Evolutionary conservation across 306 rosid species (phyloP).

Genomic region (Fragaria ananassa): DNA sequence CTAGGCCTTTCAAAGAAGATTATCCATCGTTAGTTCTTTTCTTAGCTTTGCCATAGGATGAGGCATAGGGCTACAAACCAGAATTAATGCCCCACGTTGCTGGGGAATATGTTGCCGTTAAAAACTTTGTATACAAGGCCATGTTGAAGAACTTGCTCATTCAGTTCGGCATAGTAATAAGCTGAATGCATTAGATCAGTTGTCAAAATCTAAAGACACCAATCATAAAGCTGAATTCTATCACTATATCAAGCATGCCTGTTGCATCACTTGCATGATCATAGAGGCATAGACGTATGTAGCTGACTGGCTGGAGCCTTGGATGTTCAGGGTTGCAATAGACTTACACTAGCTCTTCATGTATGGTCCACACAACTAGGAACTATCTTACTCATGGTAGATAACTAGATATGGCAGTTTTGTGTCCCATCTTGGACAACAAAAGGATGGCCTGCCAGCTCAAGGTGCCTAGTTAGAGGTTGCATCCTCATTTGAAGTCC

Average conservation of each 20-base stretch:
- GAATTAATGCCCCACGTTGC: no score
- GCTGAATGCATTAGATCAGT: no score
- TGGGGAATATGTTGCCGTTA: no score
- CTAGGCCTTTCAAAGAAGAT: no score
- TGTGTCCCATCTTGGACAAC: slow-evolving; percentile 7
- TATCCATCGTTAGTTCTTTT: no score
- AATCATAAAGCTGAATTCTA: neutral
- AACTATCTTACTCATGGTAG: neutral
- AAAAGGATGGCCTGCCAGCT: slow-evolving; percentile 40
- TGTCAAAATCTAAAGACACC: no score
- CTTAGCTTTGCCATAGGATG: no score
- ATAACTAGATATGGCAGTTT: slow-evolving; percentile 9
- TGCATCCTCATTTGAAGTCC: slow-evolving; percentile 33
- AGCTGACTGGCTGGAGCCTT: neutral
- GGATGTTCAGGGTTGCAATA: neutral
- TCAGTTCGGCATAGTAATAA: no score
- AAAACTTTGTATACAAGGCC: no score
- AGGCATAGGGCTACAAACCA: no score
- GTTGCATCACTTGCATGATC: neutral
- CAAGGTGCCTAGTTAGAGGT: slow-evolving; percentile 33
- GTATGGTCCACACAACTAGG: neutral
- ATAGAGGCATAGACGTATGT: neutral
- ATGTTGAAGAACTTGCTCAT: no score
- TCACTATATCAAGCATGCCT: neutral
- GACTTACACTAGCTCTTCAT: neutral